phyloP scores from a whole-genome alignment of 441 rosid species.

The Corymbia citriodora region DNA sequence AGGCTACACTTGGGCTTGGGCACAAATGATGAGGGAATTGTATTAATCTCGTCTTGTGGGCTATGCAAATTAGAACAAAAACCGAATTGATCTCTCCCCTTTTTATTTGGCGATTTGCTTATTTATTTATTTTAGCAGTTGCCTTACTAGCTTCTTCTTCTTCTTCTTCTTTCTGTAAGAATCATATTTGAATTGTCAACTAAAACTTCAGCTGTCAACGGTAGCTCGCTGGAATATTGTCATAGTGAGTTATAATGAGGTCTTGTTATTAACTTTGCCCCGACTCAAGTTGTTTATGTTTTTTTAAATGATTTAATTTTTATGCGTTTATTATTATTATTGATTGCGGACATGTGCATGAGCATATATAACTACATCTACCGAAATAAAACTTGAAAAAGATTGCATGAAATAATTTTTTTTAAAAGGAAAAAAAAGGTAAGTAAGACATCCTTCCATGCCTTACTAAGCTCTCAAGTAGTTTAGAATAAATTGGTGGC shows the following conservation, averaged over 20 bases:
- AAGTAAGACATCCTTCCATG: neutral
- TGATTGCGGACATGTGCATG: neutral
- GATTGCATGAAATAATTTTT: too few relatives aligned
- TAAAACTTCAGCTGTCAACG: neutral
- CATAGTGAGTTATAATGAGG: neutral
- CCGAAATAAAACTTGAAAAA: neutral
- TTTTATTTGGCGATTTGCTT: neutral
- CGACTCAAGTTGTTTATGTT: neutral
- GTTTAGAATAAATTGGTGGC: too few relatives aligned
- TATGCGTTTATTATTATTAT: neutral
- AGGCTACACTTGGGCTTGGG: neutral
- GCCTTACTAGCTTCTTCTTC: neutral
- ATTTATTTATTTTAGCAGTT: too few relatives aligned
- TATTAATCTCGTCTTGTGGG: neutral
- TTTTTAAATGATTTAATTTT: too few relatives aligned
- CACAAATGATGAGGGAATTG: neutral
- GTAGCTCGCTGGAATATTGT: neutral
- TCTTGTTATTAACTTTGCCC: neutral
- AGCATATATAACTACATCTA: neutral
- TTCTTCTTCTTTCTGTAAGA: constrained; percentile 14
- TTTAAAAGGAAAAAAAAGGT: too few relatives aligned
- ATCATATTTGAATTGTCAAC: constrained; percentile 16
- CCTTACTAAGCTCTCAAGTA: neutral
- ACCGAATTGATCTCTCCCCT: neutral
- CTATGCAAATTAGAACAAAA: too few relatives aligned